phyloP scores from a whole-genome alignment of 352 stramenopile species.

The Chrysophaeum taylorii region DNA sequence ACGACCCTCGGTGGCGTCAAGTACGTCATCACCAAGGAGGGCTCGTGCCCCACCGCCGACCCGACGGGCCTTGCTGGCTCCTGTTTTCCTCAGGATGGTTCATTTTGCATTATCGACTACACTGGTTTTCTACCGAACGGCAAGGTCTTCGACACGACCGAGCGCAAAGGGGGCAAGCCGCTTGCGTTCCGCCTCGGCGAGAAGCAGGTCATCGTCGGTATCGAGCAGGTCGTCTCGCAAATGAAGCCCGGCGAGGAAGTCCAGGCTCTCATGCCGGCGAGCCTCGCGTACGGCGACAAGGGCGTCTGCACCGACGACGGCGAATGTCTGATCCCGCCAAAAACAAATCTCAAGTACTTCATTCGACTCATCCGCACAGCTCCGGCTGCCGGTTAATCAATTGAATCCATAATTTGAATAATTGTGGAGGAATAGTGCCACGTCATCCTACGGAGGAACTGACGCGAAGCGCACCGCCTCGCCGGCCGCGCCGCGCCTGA shows the following conservation, averaged over 20 bases:
- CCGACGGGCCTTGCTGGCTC: neutral
- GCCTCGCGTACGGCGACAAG: slow-evolving; percentile 34
- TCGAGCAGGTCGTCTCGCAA: slow-evolving; percentile 13
- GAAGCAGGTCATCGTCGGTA: slow-evolving; percentile 8
- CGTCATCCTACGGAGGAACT: no score
- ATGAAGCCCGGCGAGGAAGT: slow-evolving; percentile 17
- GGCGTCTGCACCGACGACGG: slow-evolving; percentile 36
- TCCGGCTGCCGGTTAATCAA: slow-evolving; percentile 11
- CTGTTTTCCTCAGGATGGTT: neutral
- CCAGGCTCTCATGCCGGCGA: slow-evolving; percentile 34
- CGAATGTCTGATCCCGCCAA: slow-evolving; percentile 34
- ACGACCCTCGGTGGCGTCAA: slow-evolving; percentile 6
- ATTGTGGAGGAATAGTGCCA: no score
- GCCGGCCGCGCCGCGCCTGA: no score
- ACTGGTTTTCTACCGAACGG: slow-evolving; percentile 5
- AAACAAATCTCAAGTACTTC: slow-evolving; percentile 31
- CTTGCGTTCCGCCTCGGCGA: slow-evolving; percentile 7
- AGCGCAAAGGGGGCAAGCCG: slow-evolving; percentile 10
- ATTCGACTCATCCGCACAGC: slow-evolving; percentile 30
- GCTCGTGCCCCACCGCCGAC: neutral
- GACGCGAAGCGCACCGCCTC: no score
- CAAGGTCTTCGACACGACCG: slow-evolving; percentile 13
- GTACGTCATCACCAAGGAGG: slow-evolving; percentile 13
- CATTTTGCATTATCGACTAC: slow-evolving; percentile 15
- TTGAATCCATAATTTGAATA: no score